These are phyloP conservation scores for Flaveria ramosissima DNA, from an alignment of 129 eudicot species.

Conservation along the genomic window DNA sequence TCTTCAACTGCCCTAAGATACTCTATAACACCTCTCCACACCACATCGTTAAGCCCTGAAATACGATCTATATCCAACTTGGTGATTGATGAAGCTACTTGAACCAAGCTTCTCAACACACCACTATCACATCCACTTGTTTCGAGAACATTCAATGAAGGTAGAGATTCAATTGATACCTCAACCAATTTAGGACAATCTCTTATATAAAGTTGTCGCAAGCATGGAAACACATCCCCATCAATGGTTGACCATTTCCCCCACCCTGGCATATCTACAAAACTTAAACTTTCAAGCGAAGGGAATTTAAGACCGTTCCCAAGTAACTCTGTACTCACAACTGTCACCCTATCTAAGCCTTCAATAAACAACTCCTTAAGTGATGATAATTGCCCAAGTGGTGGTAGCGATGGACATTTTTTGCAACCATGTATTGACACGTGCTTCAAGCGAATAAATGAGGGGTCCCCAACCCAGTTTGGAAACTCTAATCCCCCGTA, in stretches of 20 bases:
- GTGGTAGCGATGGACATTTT: conserved; percentile 25
- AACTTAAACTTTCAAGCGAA: conserved; percentile 36
- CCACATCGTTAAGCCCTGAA: not conserved
- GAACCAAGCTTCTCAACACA: conserved; percentile 17
- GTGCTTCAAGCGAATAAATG: not conserved
- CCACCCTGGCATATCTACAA: conserved; percentile 37
- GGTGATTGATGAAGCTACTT: conserved; percentile 4
- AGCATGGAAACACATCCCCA: conserved; percentile 15
- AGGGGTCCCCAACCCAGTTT: conserved; percentile 25
- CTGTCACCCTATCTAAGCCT: too few species aligned
- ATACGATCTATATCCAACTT: not conserved
- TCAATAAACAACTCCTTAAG: conserved; percentile 32
- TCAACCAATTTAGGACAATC: conserved; percentile 9
- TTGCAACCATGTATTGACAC: conserved; percentile 4
- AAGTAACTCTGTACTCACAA: conserved; percentile 42
- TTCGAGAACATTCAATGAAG: not conserved
- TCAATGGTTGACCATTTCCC: conserved; percentile 29
- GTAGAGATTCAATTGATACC: conserved; percentile 14
- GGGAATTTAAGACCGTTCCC: conserved; percentile 25
- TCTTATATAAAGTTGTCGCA: not conserved
- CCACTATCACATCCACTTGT: not conserved
- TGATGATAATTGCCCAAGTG: conserved; percentile 42
- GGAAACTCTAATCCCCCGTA: conserved; percentile 45
- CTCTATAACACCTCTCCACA: conserved; percentile 16
- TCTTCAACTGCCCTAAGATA: conserved; percentile 18